Conservation (phyloP, 192 early-diverging fungal genomes). For the Mortierella hygrophila region DNA sequence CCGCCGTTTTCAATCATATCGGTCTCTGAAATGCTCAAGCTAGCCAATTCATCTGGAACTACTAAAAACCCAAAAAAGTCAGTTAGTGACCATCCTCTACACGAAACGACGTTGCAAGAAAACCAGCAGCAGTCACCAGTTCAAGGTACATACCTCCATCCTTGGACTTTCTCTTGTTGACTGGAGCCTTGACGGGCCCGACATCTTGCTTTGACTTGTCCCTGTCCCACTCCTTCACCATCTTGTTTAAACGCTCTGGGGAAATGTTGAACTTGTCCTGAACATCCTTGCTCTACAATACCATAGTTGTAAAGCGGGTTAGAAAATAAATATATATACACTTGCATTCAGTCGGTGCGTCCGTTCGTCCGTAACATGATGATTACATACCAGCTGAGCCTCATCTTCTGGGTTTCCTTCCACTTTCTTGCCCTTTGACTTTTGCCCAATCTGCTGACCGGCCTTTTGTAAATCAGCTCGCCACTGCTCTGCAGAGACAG, state of each 20-base stretch:
- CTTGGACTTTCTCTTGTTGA: conserved; percentile 23
- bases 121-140: background rate
- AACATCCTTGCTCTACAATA: conserved; percentile 61
- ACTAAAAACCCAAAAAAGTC: background rate
- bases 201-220: conserved; percentile 39
- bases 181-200: conserved; percentile 33
- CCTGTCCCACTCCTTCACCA: conserved; percentile 62
- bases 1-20: background rate
- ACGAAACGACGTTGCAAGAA: background rate
- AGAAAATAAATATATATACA: background rate
- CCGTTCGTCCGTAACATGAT: background rate
- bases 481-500: conserved; percentile 39
- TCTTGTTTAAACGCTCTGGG: conserved; percentile 61
- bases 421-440: conserved; percentile 24
- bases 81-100: background rate
- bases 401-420: conserved; percentile 31
- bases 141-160: conserved; percentile 23
- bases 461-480: conserved; percentile 42
- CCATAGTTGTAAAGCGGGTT: background rate
- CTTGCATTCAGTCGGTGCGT: no score
- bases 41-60: conserved; percentile 32
- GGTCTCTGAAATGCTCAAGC: conserved; percentile 12
- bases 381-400: conserved; percentile 34
- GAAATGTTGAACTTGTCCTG: conserved; percentile 69
- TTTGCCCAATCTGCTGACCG: conserved; percentile 24